A percentile compares a stretch with the other conserved stretches of the same genome.
Conservation (phyloP, 768 basidiomycete genomes). For the Auriscalpium vulgare region DNA sequence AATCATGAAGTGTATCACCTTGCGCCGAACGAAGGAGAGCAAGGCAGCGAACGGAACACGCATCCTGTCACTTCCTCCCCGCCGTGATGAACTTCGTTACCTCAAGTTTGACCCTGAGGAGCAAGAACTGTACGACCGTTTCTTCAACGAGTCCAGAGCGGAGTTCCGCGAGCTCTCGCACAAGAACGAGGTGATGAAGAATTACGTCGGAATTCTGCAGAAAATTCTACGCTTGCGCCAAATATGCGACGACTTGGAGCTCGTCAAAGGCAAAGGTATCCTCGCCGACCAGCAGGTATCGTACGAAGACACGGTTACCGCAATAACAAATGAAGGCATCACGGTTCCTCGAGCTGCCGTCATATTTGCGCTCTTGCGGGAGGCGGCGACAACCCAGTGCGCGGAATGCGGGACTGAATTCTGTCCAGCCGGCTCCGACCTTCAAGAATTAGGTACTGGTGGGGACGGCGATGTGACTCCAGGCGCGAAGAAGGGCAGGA, state of each 20-base stretch:
- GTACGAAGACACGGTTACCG: conserved; percentile 74
- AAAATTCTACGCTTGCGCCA: conserved; percentile 94
- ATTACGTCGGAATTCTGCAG: conserved; percentile 95
- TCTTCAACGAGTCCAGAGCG: conserved; percentile 84
- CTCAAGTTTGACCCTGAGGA: conserved; percentile 82
- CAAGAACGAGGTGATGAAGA: conserved; percentile 95
- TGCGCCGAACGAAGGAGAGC: conserved; percentile 93
- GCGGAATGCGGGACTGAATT: conserved; percentile 82
- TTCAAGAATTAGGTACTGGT: conserved; percentile 32
- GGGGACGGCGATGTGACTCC: conserved; percentile 43
- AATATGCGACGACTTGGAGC: conserved; percentile 93
- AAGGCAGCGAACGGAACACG: conserved; percentile 70
- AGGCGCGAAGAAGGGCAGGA: conserved; percentile 41
- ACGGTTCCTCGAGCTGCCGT: conserved; percentile 65
- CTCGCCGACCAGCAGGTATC: conserved; percentile 39
- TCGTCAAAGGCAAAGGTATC: conserved; percentile 66
- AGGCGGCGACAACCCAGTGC: conserved; percentile 84
- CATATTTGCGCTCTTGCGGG: conserved; percentile 79
- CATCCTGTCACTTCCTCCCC: conserved; percentile 83
- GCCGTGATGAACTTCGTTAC: conserved; percentile 80
- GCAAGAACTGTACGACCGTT: conserved; percentile 77
- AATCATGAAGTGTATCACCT: conserved; percentile 94
- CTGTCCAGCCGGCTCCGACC: conserved; percentile 39
- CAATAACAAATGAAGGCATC: conserved; percentile 74
- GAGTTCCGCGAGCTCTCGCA: conserved; percentile 82